Evolutionary conservation across 495 filamentous ascomycete species (phyloP).

Genomic region (Geoglossum glabrum): DNA sequence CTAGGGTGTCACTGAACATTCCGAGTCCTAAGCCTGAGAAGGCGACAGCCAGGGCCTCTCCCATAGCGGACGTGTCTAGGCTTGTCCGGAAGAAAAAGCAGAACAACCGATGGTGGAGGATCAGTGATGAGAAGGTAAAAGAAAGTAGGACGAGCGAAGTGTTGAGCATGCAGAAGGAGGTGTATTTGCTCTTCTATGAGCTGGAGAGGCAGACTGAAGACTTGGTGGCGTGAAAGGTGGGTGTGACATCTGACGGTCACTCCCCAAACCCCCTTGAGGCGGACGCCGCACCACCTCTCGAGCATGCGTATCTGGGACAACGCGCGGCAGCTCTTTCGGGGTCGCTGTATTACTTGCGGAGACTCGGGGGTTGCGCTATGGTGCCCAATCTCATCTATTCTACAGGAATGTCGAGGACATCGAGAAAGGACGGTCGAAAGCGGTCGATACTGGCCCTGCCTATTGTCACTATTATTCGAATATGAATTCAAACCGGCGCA

Average conservation of each 20-base stretch:
- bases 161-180: slow-evolving; percentile 80
- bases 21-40: not conserved
- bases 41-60: not conserved
- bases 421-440: no score
- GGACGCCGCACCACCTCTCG: not conserved
- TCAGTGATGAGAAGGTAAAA: slow-evolving; percentile 92
- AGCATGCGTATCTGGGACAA: not conserved
- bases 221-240: not conserved
- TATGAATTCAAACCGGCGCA: no score
- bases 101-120: slow-evolving; percentile 84
- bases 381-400: no score
- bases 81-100: slow-evolving; percentile 36
- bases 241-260: not conserved
- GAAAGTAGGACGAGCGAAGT: slow-evolving; percentile 85
- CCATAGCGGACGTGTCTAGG: not conserved
- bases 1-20: not conserved
- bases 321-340: no score
- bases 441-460: no score
- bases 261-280: not conserved
- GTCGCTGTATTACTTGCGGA: no score
- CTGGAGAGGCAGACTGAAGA: slow-evolving; percentile 27
- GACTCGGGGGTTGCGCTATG: no score
- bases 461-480: no score
- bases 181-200: slow-evolving; percentile 94
- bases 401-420: no score